Base-by-base conservation (phyloP, 768 basidiomycete species). In the Ephemerocybe angulata region DNA sequence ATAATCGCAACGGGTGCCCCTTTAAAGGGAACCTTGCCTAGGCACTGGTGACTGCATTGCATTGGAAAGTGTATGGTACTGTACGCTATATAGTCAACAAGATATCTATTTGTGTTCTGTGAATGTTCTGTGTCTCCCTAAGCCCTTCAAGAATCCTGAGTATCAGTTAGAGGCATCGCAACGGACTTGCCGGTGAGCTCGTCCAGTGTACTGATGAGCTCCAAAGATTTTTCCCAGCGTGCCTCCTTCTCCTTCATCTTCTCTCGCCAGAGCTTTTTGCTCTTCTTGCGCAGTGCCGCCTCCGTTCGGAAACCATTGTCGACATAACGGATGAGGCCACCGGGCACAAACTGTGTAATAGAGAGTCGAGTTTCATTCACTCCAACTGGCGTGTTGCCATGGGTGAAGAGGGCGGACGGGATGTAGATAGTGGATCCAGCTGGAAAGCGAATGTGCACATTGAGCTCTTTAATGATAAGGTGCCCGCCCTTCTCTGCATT, bases 271-370 rank as follows among this genome's bases (percentile, higher is more conserved):
- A 6, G 6, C 7, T 40, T 21, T 40, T 6, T 17, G 22, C 22
- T 21, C 38, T 40, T 21, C 38, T 6, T 17, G n/a, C 27, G 7
- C 10, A 48, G 30, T 17, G 3, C 8, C 0, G 22, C 15, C 30
- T 44, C 27, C 13, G 43, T 33, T 10, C 4, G 53, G 22, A 54
- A 54, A 13, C 17, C 17, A 31, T 54, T 54, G 27, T 54, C 53
- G 12, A 44, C 53, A 21, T 19, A 47, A 11, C 53, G 43, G 24
- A 54, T 30, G 3, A 44, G 28, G 13, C 53, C 41, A 7, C 53
- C 53, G 13, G 53, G n/a, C 3, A 17, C 29, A 22, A 30, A 54
- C 12, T 54, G 41, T 4, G 53, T 47, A 25, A 54, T 27, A 6
- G 53, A 54, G 13, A 41, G 30, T 7, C 53, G 10, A 13, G 6